Base-by-base conservation (phyloP, 2,329 filamentous ascomycete species). In the Lasiodiplodia citricola region DNA sequence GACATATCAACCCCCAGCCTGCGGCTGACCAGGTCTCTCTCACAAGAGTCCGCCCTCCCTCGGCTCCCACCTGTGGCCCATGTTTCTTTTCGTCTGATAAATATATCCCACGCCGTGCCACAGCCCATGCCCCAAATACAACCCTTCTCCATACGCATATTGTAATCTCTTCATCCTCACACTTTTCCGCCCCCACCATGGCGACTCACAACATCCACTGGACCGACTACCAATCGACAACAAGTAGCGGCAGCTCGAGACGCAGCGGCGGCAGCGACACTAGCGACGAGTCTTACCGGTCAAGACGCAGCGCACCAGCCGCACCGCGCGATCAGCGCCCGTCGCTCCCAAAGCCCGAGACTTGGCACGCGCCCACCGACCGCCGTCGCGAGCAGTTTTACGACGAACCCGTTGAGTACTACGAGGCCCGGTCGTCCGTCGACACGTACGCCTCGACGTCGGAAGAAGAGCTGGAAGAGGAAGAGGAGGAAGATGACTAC, bases 371-470 rank as follows among this genome's bases (percentile, higher is more conserved):
- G 31, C 77, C 76, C 52, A 70, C 75, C 57, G 74, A 80, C 44
- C 71, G 70, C 23, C 73, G 73, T 35, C 57, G 28, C 16, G 71
- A 70, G 58, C 74, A 77, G 8, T 76, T 75, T 64, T 76, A 69
- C 67, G 51, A 64, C 16, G 50, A 63, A 13, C 56, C 50, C 21
- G 50, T 16, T 14, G 63, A 62, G 52, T 65, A 65, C 63, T 72
- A 72, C 41, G 52, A 71, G 50, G 28, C 77, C 58, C 84, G 86
- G 5, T 56, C 60, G 7, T 69, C 67, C 2, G 54, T 63, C 56
- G 91, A 93, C 70, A 97, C 94, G 1, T 96, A 94, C 79, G 88
- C 90, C 74, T 97, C 94, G 5, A 92, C 87, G 38, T 92, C 90
- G 3, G 85, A 68, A 11, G 67, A 88, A 54, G 88, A 90, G n/a